A percentile compares a stretch with the other conserved stretches of the same genome.
These are phyloP conservation scores for Aspergillaceae sp. DNA, from an alignment of 2,329 filamentous ascomycete species.

Conservation along the genomic window DNA sequence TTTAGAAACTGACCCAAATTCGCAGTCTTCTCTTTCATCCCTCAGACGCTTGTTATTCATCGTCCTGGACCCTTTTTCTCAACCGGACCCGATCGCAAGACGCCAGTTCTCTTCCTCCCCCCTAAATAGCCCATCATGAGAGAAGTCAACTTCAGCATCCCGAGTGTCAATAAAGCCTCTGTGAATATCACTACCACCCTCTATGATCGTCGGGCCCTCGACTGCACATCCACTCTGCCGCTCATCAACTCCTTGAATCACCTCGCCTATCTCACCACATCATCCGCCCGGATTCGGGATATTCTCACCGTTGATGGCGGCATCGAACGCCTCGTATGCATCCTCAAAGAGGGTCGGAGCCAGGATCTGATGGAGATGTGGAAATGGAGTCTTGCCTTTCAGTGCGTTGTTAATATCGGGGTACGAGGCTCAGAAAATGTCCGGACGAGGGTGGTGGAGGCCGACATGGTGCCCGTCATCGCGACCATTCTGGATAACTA, in stretches of 20 bases:
- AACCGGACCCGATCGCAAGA: background rate
- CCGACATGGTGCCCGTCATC: constrained; percentile 98
- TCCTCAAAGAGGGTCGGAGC: constrained; percentile 92
- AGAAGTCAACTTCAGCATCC: constrained; percentile 99
- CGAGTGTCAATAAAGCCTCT: constrained; percentile 98
- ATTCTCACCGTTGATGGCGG: constrained; percentile 98
- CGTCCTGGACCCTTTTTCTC: background rate
- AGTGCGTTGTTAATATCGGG: constrained; percentile 98
- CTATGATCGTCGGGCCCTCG: constrained; percentile 92
- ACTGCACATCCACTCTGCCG: constrained; percentile 94
- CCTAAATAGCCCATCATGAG: constrained; percentile 61
- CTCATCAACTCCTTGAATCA: constrained; percentile 99
- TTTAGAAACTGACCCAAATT: constrained; percentile 10
- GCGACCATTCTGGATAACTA: constrained; percentile 98
- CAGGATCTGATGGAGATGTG: constrained; percentile 99
- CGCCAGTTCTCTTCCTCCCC: background rate
- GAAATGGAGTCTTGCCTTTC: constrained; percentile 99
- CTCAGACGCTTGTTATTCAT: background rate
- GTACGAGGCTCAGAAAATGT: constrained; percentile 92
- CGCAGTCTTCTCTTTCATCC: constrained; percentile 1
- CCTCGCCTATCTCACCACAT: constrained; percentile 95
- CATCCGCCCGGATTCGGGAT: constrained; percentile 91
- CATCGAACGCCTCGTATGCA: constrained; percentile 91
- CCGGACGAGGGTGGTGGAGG: constrained; percentile 89
- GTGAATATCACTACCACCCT: constrained; percentile 97